Conservation (phyloP, 768 basidiomycete genomes). For the Hygrophorus russula region DNA sequence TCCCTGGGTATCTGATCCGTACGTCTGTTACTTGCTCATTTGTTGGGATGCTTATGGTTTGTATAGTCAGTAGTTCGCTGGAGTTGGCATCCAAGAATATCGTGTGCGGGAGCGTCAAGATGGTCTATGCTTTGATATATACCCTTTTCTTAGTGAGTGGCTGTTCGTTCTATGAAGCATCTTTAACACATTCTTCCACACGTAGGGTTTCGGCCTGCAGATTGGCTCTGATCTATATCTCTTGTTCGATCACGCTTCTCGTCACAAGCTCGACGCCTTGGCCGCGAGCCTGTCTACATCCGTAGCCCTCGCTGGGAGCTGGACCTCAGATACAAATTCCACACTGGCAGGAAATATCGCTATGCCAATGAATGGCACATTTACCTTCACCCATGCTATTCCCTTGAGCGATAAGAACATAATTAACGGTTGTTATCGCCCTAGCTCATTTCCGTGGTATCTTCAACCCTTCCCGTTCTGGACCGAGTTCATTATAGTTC, state of each 20-base stretch:
- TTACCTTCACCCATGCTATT: constrained; percentile 51
- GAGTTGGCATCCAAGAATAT: constrained; percentile 83
- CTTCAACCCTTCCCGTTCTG: constrained; percentile 75
- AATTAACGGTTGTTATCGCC: constrained; percentile 61
- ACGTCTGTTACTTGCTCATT: constrained; percentile 13
- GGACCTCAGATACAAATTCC: constrained; percentile 48
- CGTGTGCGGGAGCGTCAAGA: constrained; percentile 73
- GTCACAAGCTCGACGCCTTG: constrained; percentile 40
- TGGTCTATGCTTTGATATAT: constrained; percentile 85
- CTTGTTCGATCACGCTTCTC: constrained; percentile 50
- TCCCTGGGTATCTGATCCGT: constrained; percentile 85
- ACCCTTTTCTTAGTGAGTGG: constrained; percentile 55
- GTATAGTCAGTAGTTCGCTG: constrained; percentile 62
- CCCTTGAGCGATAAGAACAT: constrained; percentile 35
- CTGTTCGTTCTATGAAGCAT: background rate
- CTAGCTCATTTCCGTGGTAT: constrained; percentile 56
- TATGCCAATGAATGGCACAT: constrained; percentile 45
- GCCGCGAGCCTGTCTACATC: constrained; percentile 37
- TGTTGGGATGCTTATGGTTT: constrained; percentile 7
- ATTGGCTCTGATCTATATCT: constrained; percentile 77
- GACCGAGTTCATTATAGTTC: constrained; percentile 68
- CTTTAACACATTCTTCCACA: constrained; percentile 1
- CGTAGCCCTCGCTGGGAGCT: constrained; percentile 51
- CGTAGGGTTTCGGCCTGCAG: constrained; percentile 68
- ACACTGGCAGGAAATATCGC: constrained; percentile 21